Base-by-base conservation (phyloP, 1,284 basidiomycete species). In the Cutaneotrichosporon cavernicola region DNA sequence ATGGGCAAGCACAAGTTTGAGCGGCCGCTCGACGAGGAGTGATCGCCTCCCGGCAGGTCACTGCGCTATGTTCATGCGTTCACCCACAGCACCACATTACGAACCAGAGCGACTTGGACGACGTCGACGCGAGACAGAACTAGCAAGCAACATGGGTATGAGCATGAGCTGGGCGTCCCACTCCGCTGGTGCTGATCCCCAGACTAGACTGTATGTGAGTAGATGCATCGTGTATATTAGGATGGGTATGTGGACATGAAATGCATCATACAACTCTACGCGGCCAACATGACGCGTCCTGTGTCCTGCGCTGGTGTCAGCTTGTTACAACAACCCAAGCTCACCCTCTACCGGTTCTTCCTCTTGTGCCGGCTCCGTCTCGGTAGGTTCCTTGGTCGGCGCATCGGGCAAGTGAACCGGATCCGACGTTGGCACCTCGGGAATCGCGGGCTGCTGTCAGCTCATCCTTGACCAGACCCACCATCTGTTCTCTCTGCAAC, bases 1-100 rank as follows among this genome's bases (percentile, higher is more conserved):
- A 92, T 97, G 31, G 82, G 90, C 18, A 82, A 86, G 32, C 95
- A 97, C 84, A 92, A 90, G 75, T 82, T 94, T 61, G 93, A 95
- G 30, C 87, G 93, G 69, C 34, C 55, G 11, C 93, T 92, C 9
- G 83, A 92, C 26, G 89, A 92, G 64, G 84, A 86, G 60, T 90
- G 53, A 85, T 50, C 22, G 49, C 22, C 22, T 8, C 21, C 21
- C 52, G 31, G n/a, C 32, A 31, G 18, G 22, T 18, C n/a, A 10
- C 26, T 30, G 16, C 21, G 10, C 36, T 7, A 13, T 47, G 60
- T 46, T 55, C 60, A 49, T n/a, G 31, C 57, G 57, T 58, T 58
- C 57, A 58, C 57, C 57, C 46, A 49, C 57, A 58, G 57, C 46
- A 11, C n/a, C 10, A 10, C 55, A 10, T 9, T 32, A 8, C 31